Percentiles rank a stretch among this genome's conserved stretches.
Evolutionary conservation across 371 early-diverging fungal genomes (phyloP).

Genomic region (Coemansia sp.): DNA sequence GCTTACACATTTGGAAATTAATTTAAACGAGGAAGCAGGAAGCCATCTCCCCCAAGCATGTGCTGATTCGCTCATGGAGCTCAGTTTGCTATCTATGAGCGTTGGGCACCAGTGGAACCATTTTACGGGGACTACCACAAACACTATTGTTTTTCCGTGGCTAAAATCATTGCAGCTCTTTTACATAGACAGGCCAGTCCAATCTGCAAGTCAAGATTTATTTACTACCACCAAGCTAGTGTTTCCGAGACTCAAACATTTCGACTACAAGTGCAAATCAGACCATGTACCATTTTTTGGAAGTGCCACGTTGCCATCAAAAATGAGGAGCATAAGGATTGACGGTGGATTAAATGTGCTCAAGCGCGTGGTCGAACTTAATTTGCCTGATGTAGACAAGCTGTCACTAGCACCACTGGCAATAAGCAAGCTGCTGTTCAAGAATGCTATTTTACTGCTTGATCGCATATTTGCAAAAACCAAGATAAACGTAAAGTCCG

Average conservation of each 20-base stretch:
- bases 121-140: background rate
- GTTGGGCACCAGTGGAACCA: background rate
- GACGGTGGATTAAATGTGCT: background rate
- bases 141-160: background rate
- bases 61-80: background rate
- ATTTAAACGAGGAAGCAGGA: background rate
- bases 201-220: background rate
- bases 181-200: background rate
- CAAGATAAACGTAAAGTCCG: background rate
- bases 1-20: background rate
- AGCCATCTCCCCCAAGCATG: background rate
- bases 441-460: background rate
- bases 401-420: background rate
- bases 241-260: background rate
- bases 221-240: background rate
- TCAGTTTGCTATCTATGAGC: background rate
- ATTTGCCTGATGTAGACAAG: background rate
- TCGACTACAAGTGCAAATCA: background rate
- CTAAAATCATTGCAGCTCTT: background rate
- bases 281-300: background rate
- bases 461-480: background rate
- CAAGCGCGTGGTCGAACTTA: background rate
- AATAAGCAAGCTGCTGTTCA: too few species aligned
- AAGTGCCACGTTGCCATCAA: background rate
- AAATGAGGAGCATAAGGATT: background rate